A percentile compares a stretch with the other conserved stretches of the same genome.
Evolutionary conservation across 768 basidiomycete species (phyloP).

Genomic region (Suillus subluteus): DNA sequence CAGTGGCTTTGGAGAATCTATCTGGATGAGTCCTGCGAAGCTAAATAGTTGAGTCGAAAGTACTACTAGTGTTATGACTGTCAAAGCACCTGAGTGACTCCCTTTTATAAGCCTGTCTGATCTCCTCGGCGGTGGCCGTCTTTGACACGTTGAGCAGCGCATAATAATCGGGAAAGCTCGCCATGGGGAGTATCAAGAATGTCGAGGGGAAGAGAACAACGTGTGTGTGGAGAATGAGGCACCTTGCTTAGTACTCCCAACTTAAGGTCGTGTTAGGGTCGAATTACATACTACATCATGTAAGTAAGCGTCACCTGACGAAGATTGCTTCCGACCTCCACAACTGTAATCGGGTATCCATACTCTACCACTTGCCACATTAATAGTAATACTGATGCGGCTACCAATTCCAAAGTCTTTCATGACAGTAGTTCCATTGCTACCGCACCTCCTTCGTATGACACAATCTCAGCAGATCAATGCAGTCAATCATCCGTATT

Average conservation of each 20-base stretch:
- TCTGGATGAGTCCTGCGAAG: slow-evolving; percentile 83
- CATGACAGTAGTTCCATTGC: too few relatives aligned
- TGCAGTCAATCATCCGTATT: too few relatives aligned
- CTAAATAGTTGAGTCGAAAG: slow-evolving; percentile 23
- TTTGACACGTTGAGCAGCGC: slow-evolving; percentile 56
- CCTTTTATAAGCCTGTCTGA: slow-evolving; percentile 77
- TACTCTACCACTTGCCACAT: too few relatives aligned
- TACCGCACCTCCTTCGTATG: too few relatives aligned
- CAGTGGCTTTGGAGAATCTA: slow-evolving; percentile 69
- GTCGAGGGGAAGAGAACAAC: neutral
- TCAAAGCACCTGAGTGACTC: slow-evolving; percentile 69
- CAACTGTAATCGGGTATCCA: too few relatives aligned
- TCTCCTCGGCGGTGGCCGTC: slow-evolving; percentile 67
- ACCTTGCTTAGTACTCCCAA: neutral
- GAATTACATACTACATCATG: neutral
- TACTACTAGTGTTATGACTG: slow-evolving; percentile 1
- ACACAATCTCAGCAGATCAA: too few relatives aligned
- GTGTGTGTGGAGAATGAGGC: neutral
- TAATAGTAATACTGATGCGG: too few relatives aligned
- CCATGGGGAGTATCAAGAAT: slow-evolving; percentile 49
- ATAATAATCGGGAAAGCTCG: slow-evolving; percentile 83
- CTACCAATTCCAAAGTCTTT: too few relatives aligned
- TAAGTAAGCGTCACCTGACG: too few relatives aligned
- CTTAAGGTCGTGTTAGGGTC: neutral
- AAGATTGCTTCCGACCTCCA: too few relatives aligned